Base-by-base conservation (phyloP, 306 rosid genomes). In the Vigna mungo region DNA sequence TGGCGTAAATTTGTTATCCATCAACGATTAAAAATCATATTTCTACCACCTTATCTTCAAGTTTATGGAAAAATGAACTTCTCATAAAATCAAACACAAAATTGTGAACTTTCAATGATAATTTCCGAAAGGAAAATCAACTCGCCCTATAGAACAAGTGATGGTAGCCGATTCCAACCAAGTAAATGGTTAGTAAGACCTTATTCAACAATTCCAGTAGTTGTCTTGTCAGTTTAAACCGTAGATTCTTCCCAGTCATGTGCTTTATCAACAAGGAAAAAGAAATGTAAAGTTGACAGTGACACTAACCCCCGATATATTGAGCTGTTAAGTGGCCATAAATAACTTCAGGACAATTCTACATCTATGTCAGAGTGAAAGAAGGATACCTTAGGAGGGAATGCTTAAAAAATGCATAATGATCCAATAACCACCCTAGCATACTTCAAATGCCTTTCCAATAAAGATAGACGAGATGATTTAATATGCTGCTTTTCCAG, bases 181-280 rank as follows among this genome's bases (percentile, higher is more conserved):
- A 48, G 71, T 41, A 58, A 41, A 75, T 55, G 61, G 39, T 56
- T 75, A 66, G 53, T 55, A 55, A 25, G 52, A 51, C 13, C 48
- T 46, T 79, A 46, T 53, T 69, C 51, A 74, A 69, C 63, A 54
- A 67, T 59, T n/a, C 54, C 3, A 1, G 41, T 53, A 30, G 37
- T 55, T 62, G 52, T 44, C 63, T 61, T 34, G 61, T 79, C 71
- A 69, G 61, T 67, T 60, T 75, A 79, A 62, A 69, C 37, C 37
- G 3, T 11, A 41, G 73, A 43, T 59, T 23, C 37, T 44, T 43
- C 75, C 64, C 30, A 64, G 14, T 20, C 58, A 51, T 64, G 68
- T 8, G 18, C 59, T 58, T 68, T 49, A 68, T 44, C 63, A 55
- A 65, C 37, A 18, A 17, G 21, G 9, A 36, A 41, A 15, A 16